phyloP scores from a whole-genome alignment of 371 early-diverging fungal species.

The Funneliformis caledonium region DNA sequence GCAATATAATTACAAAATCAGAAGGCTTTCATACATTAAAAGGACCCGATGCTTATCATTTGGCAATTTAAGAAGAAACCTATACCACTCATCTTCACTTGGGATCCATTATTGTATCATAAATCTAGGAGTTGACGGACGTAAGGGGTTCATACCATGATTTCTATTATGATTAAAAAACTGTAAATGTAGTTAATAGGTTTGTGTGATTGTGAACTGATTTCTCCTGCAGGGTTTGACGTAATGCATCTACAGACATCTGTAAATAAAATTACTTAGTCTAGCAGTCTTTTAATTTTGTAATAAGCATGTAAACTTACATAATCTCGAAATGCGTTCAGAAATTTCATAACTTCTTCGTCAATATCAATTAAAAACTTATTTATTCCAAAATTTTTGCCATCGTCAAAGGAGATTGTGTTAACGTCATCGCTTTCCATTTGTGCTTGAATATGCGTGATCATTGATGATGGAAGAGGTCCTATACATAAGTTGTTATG shows the following conservation, averaged over 20 bases:
- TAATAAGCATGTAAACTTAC: slow-evolving; percentile 1
- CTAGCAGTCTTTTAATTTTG: neutral
- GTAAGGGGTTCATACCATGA: no score
- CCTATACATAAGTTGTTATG: neutral
- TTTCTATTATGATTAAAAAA: neutral
- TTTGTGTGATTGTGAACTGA: neutral
- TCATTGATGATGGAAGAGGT: slow-evolving; percentile 3
- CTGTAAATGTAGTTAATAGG: neutral
- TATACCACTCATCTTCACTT: no score
- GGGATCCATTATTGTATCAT: no score
- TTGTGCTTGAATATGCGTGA: neutral
- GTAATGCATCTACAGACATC: slow-evolving; percentile 3
- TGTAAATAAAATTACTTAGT: neutral
- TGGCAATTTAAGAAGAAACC: no score
- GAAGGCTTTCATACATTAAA: neutral
- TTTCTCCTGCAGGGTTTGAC: neutral
- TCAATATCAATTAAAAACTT: neutral
- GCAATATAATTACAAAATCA: neutral
- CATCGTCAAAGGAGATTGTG: neutral
- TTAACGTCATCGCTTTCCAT: neutral
- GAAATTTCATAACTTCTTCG: neutral
- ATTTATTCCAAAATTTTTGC: neutral
- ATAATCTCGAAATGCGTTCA: neutral
- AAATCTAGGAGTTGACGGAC: no score
- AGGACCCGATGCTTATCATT: no score